Conservation (phyloP, 108 stramenopile genomes). For the Parmales sp. region DNA sequence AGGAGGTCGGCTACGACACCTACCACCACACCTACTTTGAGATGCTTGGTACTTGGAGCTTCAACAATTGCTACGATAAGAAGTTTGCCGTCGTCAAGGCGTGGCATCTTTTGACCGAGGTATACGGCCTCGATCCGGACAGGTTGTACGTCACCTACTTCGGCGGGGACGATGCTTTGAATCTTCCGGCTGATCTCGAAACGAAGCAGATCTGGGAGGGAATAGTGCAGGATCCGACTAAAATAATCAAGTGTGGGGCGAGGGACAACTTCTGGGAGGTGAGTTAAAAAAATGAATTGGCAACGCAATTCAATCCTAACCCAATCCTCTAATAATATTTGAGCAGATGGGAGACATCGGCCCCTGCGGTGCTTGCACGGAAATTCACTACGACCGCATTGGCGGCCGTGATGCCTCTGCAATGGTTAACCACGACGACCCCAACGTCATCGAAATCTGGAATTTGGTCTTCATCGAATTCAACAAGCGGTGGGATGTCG, state of each 20-base stretch:
- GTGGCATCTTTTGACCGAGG: conserved; percentile 84
- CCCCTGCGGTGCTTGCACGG: conserved; percentile 94
- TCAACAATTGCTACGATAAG: conserved; percentile 91
- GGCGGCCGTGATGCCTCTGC: conserved; percentile 74
- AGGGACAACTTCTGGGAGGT: conserved; percentile 99
- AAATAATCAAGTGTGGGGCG: conserved; percentile 76
- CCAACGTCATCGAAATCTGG: conserved; percentile 93
- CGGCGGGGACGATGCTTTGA: conserved; percentile 74
- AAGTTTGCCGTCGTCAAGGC: conserved; percentile 82
- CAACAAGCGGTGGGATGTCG: conserved; percentile 46
- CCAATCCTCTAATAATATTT: background rate
- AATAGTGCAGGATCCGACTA: conserved; percentile 55
- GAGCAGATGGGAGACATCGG: conserved; percentile 85
- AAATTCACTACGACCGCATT: conserved; percentile 94
- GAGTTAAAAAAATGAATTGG: conserved; percentile 8
- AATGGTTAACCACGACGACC: conserved; percentile 92
- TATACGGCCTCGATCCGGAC: conserved; percentile 66
- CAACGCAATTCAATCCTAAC: background rate
- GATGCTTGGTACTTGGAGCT: conserved; percentile 94
- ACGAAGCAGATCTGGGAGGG: conserved; percentile 43
- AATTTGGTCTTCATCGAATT: conserved; percentile 95
- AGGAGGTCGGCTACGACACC: conserved; percentile 95
- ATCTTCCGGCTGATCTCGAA: conserved; percentile 67
- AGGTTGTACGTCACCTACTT: conserved; percentile 97
- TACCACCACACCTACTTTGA: conserved; percentile 99